Evolutionary conservation across 768 basidiomycete species (phyloP).

Genomic region (Amylocystis lapponica): DNA sequence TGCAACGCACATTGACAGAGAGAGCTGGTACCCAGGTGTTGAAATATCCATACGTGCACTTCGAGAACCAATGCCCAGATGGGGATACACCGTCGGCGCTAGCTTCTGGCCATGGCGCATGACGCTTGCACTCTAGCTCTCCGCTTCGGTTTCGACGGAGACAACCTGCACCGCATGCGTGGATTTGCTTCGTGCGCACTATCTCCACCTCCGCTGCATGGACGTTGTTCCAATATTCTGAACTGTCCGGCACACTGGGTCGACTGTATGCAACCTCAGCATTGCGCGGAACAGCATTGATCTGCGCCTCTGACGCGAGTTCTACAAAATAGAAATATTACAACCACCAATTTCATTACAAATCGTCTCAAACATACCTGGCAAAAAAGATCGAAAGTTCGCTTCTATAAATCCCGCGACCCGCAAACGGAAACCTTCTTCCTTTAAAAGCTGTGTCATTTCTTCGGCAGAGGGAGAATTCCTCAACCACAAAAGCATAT

Average conservation of each 20-base stretch:
- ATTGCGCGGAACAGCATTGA: constrained; percentile 19
- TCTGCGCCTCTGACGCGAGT: too few relatives aligned
- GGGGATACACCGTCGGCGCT: constrained; percentile 7
- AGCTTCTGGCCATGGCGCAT: constrained; percentile 15
- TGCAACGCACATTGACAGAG: constrained; percentile 23
- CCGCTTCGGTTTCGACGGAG: constrained; percentile 6
- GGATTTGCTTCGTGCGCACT: constrained; percentile 14
- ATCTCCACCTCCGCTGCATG: constrained; percentile 10
- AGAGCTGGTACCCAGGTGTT: constrained; percentile 24
- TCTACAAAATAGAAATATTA: too few relatives aligned
- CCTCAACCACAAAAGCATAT: constrained; percentile 34
- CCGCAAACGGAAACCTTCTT: constrained; percentile 21
- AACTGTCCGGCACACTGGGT: constrained; percentile 26
- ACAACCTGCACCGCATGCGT: constrained; percentile 14
- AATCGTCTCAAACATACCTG: constrained; percentile 12
- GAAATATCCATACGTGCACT: constrained; percentile 11
- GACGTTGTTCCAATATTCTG: constrained; percentile 12
- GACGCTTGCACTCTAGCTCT: constrained; percentile 15
- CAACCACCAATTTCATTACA: too few relatives aligned
- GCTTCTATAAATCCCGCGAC: constrained; percentile 25
- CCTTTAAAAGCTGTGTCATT: constrained; percentile 21
- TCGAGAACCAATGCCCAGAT: constrained; percentile 13
- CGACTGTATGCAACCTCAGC: constrained; percentile 27
- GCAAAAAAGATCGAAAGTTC: constrained; percentile 29
- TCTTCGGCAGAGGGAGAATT: constrained; percentile 26